Conservation (phyloP, 2,329 filamentous ascomycete genomes). For the Colletotrichum destructivum region DNA sequence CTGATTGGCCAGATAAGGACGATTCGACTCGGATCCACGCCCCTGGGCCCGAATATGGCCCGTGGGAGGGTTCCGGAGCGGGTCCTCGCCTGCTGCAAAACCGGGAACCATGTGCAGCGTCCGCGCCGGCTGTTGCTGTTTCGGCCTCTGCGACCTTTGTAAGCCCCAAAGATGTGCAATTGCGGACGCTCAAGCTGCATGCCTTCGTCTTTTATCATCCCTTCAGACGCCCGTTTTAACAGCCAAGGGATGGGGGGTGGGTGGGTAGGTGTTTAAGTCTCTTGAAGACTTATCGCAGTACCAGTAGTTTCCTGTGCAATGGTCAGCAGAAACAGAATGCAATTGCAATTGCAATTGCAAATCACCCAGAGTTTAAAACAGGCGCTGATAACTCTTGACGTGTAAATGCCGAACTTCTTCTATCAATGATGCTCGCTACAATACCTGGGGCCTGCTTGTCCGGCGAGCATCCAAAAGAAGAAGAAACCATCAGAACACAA, state of each 20-base stretch:
- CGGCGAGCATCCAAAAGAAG: background rate
- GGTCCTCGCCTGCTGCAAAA: background rate
- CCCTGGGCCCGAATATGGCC: slow-evolving; percentile 21
- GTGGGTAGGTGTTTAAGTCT: background rate
- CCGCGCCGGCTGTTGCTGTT: background rate
- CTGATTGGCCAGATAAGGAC: slow-evolving; percentile 16
- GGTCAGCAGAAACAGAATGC: slow-evolving; percentile 1
- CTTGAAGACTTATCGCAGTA: background rate
- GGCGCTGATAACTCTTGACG: background rate
- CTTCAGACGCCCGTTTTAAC: background rate
- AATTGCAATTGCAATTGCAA: background rate
- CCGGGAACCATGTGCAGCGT: background rate
- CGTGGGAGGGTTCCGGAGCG: slow-evolving; percentile 14
- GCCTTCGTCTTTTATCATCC: background rate
- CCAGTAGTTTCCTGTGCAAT: slow-evolving; percentile 7
- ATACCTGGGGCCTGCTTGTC: background rate
- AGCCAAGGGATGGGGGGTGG: background rate
- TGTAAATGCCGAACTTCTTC: background rate
- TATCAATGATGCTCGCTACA: background rate
- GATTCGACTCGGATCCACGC: slow-evolving; percentile 20
- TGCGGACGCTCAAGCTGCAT: background rate
- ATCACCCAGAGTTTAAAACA: background rate
- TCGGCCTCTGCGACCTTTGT: background rate
- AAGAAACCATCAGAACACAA: background rate
- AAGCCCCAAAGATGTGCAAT: background rate